Percentiles rank a stretch among this genome's conserved stretches.
phyloP scores from a whole-genome alignment of 805 yeast species.

The Pichia heedii region DNA sequence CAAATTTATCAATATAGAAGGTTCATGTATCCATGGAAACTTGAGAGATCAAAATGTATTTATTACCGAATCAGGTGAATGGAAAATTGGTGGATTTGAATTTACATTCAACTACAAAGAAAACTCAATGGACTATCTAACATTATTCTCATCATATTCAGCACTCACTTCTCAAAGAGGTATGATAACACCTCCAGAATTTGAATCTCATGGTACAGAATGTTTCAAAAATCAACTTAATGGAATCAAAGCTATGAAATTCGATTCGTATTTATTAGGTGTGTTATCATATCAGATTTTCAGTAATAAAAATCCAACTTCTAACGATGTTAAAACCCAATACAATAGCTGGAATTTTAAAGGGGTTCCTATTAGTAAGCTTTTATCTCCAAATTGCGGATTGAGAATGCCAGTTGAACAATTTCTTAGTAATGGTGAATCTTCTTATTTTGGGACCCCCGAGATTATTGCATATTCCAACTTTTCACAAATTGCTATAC shows the following conservation, averaged over 20 bases:
- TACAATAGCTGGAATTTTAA: neutral
- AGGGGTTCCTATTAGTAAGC: conserved; percentile 35
- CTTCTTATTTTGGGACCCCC: conserved; percentile 32
- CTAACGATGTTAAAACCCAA: conserved; percentile 5
- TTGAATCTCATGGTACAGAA: conserved; percentile 35
- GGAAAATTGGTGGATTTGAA: conserved; percentile 82
- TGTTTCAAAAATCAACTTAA: conserved; percentile 20
- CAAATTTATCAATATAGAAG: conserved; percentile 48
- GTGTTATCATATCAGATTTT: conserved; percentile 41
- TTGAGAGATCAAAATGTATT: conserved; percentile 45
- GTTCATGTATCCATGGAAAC: conserved; percentile 56
- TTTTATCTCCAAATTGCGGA: conserved; percentile 31
- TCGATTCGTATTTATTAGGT: conserved; percentile 63
- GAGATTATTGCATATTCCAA: conserved; percentile 45
- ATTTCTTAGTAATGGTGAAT: conserved; percentile 26
- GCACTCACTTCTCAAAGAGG: conserved; percentile 18
- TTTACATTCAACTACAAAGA: conserved; percentile 43
- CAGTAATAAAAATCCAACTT: conserved; percentile 19
- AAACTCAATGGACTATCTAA: conserved; percentile 25
- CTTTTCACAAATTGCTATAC: conserved; percentile 47
- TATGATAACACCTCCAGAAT: conserved; percentile 43
- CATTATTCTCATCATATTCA: conserved; percentile 14
- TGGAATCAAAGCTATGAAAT: conserved; percentile 30
- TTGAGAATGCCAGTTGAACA: conserved; percentile 31
- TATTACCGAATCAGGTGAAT: conserved; percentile 64